These are phyloP conservation scores for Saccharum spontaneum DNA, from an alignment of 176 grass and related monocot genomes.

Conservation along the genomic window DNA sequence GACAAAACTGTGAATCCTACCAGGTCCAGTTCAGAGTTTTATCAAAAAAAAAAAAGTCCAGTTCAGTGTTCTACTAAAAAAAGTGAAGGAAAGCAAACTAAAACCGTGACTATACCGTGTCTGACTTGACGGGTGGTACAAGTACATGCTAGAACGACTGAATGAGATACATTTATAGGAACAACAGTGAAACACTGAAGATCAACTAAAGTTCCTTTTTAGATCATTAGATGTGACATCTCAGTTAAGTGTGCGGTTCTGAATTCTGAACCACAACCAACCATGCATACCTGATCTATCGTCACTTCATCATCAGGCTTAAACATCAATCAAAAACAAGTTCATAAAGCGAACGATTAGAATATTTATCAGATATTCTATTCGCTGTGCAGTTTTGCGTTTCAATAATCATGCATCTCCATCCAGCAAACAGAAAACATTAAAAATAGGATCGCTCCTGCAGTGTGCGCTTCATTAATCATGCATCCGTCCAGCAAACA, in stretches of 20 bases:
- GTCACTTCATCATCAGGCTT: background rate
- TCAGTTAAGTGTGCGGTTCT: slow-evolving; percentile 1
- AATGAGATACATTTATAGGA: background rate
- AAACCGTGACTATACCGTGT: background rate
- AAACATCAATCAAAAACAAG: background rate
- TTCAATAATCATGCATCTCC: too few species aligned
- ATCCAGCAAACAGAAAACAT: too few species aligned
- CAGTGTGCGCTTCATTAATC: background rate
- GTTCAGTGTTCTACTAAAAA: background rate
- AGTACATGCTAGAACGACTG: background rate
- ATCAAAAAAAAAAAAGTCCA: background rate
- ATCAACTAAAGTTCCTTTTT: background rate
- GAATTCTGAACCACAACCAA: background rate
- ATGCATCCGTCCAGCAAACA: background rate
- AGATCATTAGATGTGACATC: background rate
- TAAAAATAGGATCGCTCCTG: background rate
- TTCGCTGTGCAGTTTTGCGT: background rate
- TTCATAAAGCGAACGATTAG: background rate
- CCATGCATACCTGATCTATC: background rate
- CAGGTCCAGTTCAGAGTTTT: background rate
- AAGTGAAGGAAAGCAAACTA: slow-evolving; percentile 3
- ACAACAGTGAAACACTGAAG: background rate
- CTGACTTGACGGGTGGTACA: background rate
- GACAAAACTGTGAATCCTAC: background rate
- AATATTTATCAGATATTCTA: background rate